Conservation (phyloP, 257 asterid genomes). For the Petunia axillaris region DNA sequence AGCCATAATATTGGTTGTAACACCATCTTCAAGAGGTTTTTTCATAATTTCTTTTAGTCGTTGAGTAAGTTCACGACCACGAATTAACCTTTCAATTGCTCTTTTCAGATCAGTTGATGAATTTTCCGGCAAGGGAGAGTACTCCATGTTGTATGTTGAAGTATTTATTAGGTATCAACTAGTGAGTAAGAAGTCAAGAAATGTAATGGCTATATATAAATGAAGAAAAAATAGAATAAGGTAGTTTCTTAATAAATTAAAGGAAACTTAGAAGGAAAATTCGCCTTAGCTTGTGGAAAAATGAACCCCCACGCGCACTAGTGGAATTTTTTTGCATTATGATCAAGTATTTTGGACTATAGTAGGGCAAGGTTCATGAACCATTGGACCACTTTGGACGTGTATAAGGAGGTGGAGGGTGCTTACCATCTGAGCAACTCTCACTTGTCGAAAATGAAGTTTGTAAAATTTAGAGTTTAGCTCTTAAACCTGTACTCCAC, state of each 20-base stretch:
- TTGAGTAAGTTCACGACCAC: slow-evolving; percentile 50
- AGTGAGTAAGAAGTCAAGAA: background rate
- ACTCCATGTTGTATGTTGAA: slow-evolving; percentile 1
- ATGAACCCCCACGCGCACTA: slow-evolving; percentile 28
- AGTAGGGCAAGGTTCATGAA: background rate
- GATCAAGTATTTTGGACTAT: background rate
- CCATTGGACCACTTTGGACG: slow-evolving; percentile 6
- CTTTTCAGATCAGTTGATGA: slow-evolving; percentile 29
- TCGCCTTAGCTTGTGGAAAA: background rate
- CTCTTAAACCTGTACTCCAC: no score
- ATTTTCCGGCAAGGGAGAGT: slow-evolving; percentile 17
- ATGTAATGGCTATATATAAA: background rate
- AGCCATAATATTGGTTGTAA: slow-evolving; percentile 18
- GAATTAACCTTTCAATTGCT: slow-evolving; percentile 45
- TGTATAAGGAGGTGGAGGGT: background rate
- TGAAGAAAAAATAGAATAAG: background rate
- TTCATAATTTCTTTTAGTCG: slow-evolving; percentile 43
- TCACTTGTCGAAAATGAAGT: no score
- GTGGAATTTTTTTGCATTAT: slow-evolving; percentile 18
- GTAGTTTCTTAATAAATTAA: slow-evolving; percentile 21
- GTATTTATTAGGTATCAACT: background rate
- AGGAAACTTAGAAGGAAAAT: slow-evolving; percentile 29
- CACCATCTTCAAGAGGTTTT: background rate
- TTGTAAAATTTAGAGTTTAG: no score
- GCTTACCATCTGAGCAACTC: no score